Conservation (phyloP, 2,329 filamentous ascomycete species). For the Trichoderma sp. region DNA sequence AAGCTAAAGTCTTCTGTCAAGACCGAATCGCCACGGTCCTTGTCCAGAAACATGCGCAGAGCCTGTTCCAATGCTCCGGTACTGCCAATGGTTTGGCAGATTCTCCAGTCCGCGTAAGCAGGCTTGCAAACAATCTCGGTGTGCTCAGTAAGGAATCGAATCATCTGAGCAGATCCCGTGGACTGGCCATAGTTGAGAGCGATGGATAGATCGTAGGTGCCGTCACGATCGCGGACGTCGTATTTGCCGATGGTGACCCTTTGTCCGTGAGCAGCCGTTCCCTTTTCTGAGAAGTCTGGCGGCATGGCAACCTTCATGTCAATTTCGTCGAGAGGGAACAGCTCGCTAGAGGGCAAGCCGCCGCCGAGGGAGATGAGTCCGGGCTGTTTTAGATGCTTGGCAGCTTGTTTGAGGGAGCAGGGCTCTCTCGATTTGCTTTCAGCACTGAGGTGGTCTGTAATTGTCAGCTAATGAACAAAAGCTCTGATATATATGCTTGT, state of each 20-base stretch:
- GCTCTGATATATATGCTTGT: neutral
- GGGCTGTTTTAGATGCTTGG: constrained; percentile 72
- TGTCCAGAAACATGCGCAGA: constrained; percentile 74
- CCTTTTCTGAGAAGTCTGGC: constrained; percentile 68
- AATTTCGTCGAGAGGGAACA: constrained; percentile 87
- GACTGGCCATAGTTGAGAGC: constrained; percentile 93
- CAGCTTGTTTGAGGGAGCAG: constrained; percentile 79
- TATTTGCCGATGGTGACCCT: constrained; percentile 74
- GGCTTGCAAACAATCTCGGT: constrained; percentile 86
- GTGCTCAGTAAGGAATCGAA: constrained; percentile 91
- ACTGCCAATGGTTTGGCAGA: constrained; percentile 78
- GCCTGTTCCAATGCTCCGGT: constrained; percentile 83
- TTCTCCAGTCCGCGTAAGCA: constrained; percentile 87
- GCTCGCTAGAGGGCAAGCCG: constrained; percentile 80
- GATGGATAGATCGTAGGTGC: constrained; percentile 71
- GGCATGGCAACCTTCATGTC: constrained; percentile 68
- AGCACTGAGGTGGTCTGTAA: constrained; percentile 53
- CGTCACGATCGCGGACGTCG: constrained; percentile 62
- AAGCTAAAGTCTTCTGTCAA: constrained; percentile 92
- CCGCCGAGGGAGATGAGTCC: constrained; percentile 90
- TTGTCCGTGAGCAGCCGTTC: constrained; percentile 58
- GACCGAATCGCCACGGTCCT: constrained; percentile 68
- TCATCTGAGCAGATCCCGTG: constrained; percentile 77
- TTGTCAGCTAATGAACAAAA: neutral
- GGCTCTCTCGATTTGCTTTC: constrained; percentile 61